Evolutionary conservation across 1,284 basidiomycete species (phyloP).

Genomic region (Earliella scabrosa): DNA sequence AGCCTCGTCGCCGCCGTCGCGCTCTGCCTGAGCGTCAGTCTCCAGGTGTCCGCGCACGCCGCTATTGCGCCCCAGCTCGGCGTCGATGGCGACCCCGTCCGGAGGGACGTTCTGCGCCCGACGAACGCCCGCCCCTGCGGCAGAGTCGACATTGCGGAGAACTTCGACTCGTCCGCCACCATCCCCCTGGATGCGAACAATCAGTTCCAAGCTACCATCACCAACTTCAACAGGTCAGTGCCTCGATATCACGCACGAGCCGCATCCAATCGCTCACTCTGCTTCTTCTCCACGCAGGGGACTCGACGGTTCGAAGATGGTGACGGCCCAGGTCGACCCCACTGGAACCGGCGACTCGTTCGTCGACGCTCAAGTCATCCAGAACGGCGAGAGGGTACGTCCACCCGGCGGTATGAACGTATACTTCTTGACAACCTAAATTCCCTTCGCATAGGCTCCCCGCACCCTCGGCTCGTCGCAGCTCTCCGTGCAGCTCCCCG

Average conservation of each 20-base stretch:
- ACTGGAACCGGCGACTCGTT: conserved; percentile 43
- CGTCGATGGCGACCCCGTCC: conserved; percentile 42
- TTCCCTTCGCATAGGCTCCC: conserved; percentile 28
- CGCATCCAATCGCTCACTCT: background rate
- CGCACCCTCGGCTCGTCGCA: conserved; percentile 39
- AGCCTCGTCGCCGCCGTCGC: conserved; percentile 20
- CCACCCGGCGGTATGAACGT: too few species aligned
- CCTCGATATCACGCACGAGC: too few species aligned
- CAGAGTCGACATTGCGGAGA: conserved; percentile 45
- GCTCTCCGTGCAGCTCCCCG: conserved; percentile 48
- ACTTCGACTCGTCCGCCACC: conserved; percentile 45
- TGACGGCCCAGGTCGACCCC: conserved; percentile 41
- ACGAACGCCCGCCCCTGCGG: conserved; percentile 45
- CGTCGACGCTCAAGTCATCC: conserved; percentile 38
- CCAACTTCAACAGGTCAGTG: conserved; percentile 60
- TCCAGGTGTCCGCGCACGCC: conserved; percentile 46
- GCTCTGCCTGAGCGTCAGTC: conserved; percentile 25
- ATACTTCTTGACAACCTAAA: too few species aligned
- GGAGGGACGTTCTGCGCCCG: conserved; percentile 51
- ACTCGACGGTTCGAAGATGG: conserved; percentile 53
- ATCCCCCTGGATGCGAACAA: conserved; percentile 47
- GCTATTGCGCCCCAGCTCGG: conserved; percentile 52
- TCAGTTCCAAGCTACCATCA: conserved; percentile 45
- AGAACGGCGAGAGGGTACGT: conserved; percentile 43
- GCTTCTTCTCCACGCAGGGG: conserved; percentile 31